Evolutionary conservation across 2,329 filamentous ascomycete genomes (phyloP), one percentile per base, ranked within the genome.

Genomic region (Neofusicoccum cordaticola): DNA sequence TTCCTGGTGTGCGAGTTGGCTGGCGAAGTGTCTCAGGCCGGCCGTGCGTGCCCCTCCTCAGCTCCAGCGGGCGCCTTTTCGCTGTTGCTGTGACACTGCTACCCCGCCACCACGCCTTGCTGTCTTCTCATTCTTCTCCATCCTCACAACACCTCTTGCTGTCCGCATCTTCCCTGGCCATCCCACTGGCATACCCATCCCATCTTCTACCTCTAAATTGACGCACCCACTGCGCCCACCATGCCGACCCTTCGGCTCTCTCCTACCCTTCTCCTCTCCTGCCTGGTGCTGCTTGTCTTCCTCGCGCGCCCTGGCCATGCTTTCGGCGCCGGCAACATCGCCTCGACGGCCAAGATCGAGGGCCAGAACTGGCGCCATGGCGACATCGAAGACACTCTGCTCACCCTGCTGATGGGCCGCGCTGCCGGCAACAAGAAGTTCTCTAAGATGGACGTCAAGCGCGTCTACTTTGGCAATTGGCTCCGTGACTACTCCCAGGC

Each of bases 381-480:
- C 73, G 93, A 97, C 78, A 96, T 97, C 72, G 93, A 97, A 82
- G 93, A 97, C 81, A 89, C 90, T 39, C 87, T 97, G 63, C 86
- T 96, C 66, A 88, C 86, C 66, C 82, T 97, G 34, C 79, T 88
- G 52, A 83, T 84, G 42, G 87, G 86, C 68, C 39, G 48, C 9
- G 44, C 50, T 27, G 47, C 47, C 42, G 39, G 47, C 27, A 86
- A 86, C 70, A 93, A 93, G 82, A 96, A 93, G 73, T 97, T 96
- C 79, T 87, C 86, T 82, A 95, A 95, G 81, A 86, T 96, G 73
- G 90, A 89, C 74, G 90, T 97, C 67, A 91, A 93, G 68, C 87
- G 93, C 67, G 91, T 96, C 68, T 97, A 97, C 82, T 97, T 97
- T 81, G 93, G 93, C 68, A 97, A 97, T 82, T 97, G 93, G 93